phyloP scores from a whole-genome alignment of 2,329 filamentous ascomycete genomes.

The Microdochium paspali region DNA sequence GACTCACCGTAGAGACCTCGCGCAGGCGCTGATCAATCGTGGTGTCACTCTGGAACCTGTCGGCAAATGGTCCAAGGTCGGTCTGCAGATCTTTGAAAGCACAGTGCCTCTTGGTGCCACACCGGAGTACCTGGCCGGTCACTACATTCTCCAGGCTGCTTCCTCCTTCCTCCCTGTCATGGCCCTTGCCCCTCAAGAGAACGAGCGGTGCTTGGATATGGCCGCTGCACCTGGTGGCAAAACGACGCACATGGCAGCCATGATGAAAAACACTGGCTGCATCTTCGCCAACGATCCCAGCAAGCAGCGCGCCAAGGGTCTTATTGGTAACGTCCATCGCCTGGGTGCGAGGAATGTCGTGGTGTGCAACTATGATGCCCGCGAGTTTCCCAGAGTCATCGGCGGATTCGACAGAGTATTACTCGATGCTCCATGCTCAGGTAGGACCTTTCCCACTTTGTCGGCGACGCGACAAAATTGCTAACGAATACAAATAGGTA shows the following conservation, averaged over 20 bases:
- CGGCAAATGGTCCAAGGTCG: constrained; percentile 98
- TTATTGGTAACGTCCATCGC: constrained; percentile 96
- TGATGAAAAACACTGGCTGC: constrained; percentile 96
- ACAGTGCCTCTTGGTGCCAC: constrained; percentile 71
- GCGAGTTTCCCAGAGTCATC: constrained; percentile 88
- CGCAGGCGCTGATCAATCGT: constrained; percentile 88
- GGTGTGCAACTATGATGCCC: constrained; percentile 90
- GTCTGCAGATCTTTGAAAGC: constrained; percentile 91
- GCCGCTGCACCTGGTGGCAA: constrained; percentile 93
- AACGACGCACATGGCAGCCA: constrained; percentile 87
- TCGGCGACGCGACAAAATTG: not conserved
- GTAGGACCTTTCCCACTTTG: constrained; percentile 20
- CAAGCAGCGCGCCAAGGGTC: constrained; percentile 86
- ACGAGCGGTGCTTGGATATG: constrained; percentile 89
- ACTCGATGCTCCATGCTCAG: constrained; percentile 90
- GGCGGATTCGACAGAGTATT: constrained; percentile 93
- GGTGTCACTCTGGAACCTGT: constrained; percentile 94
- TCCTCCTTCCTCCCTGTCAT: constrained; percentile 97
- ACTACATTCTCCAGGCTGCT: constrained; percentile 96
- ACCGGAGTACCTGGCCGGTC: constrained; percentile 91
- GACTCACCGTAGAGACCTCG: constrained; percentile 67
- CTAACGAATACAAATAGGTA: constrained; percentile 24
- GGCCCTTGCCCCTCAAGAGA: constrained; percentile 88
- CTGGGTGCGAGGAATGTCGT: constrained; percentile 89
- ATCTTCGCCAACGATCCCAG: constrained; percentile 96